phyloP scores from a whole-genome alignment of 2,329 filamentous ascomycete genomes.

The Verticillium nubilum region DNA sequence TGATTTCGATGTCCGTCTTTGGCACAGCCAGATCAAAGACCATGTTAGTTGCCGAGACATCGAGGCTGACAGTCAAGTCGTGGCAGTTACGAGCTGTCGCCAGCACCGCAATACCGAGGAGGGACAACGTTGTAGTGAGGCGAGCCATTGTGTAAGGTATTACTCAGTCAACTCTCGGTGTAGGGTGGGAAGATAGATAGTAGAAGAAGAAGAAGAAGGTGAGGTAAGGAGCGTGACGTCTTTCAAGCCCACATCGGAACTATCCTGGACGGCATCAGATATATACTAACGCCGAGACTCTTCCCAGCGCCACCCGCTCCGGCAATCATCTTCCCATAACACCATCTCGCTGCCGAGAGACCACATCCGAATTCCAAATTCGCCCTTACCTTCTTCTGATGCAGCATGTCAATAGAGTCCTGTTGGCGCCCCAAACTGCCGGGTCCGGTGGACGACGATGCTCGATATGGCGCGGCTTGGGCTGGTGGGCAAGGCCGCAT shows the following conservation, averaged over 20 bases:
- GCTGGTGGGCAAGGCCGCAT: neutral
- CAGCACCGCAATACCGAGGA: constrained; percentile 19
- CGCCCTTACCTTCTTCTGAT: neutral
- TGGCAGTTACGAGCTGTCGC: constrained; percentile 30
- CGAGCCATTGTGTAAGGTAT: constrained; percentile 16
- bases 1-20: constrained; percentile 49
- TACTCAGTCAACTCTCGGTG: neutral
- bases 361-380: neutral
- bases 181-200: neutral
- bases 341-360: neutral
- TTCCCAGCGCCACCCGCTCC: neutral
- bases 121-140: constrained; percentile 1
- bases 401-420: neutral
- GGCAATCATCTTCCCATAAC: neutral
- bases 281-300: neutral
- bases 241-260: neutral
- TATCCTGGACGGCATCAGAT: neutral
- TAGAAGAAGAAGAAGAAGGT: neutral
- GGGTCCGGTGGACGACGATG: neutral
- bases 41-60: constrained; percentile 47
- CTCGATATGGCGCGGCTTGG: neutral
- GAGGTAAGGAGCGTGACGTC: neutral
- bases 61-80: constrained; percentile 51
- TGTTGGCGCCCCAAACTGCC: neutral
- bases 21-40: constrained; percentile 45